These are phyloP conservation scores for Talaromyces sp. DNA, from an alignment of 2,329 filamentous ascomycete species.

Conservation along the genomic window DNA sequence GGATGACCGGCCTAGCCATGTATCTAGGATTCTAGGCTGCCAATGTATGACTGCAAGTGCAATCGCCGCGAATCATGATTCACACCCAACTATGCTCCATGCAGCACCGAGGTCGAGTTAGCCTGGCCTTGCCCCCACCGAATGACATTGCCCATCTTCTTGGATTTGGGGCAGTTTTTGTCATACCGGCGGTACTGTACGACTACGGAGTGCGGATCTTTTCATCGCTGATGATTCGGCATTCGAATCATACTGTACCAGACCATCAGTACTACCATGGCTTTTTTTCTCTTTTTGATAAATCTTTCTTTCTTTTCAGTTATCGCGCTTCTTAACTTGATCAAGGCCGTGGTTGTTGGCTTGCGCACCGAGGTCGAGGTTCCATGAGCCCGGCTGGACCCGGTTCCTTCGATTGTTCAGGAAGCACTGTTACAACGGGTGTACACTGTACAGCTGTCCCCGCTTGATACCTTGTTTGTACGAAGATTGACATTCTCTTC, in stretches of 20 bases:
- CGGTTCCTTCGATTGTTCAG: neutral
- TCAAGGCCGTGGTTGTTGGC: neutral
- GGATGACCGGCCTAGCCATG: neutral
- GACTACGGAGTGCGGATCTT: neutral
- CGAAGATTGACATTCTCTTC: neutral
- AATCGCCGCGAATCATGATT: constrained; percentile 7
- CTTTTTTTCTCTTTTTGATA: neutral
- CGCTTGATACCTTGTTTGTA: neutral
- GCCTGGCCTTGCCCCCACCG: neutral
- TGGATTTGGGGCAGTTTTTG: neutral
- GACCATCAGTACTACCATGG: neutral
- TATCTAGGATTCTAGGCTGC: constrained; percentile 1
- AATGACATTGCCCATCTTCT: neutral
- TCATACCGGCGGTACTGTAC: neutral
- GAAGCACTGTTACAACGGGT: neutral
- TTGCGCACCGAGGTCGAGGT: neutral
- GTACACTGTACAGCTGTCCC: neutral
- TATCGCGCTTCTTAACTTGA: neutral
- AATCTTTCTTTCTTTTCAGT: neutral
- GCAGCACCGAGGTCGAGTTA: neutral
- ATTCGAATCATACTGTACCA: neutral
- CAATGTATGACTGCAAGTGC: constrained; percentile 5
- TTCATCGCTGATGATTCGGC: neutral
- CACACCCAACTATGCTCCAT: constrained; percentile 1
- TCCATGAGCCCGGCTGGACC: neutral